Base-by-base conservation (phyloP, 768 basidiomycete genomes). In the Sporobolomyces roseus region DNA sequence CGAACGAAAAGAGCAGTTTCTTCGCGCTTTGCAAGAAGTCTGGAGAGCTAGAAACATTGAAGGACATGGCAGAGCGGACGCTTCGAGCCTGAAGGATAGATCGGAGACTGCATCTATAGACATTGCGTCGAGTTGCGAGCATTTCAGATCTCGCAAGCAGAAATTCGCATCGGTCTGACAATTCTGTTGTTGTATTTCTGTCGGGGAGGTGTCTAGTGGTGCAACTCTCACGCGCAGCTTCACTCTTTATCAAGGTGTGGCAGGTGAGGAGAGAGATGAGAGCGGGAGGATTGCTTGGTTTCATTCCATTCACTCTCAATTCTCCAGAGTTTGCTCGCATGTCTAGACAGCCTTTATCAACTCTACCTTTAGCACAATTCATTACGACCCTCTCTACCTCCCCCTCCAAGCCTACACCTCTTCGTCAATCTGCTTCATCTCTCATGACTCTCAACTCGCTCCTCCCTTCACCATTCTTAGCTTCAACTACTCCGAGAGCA, bases 1-100 rank as follows among this genome's bases (percentile, higher is more conserved):
- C 74, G 3, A 84, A 80, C 41, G 78, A 81, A 17, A 83, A 83
- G 25, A 85, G 88, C 4, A 79, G 81, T 30, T 90, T 91, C 77
- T 21, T 68, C 4, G 73, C 70, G 21, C 56, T 77, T 33, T 77
- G 76, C 54, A 30, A 53, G 49, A 68, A 72, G 58, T 66, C 61
- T n/a, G 74, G 73, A 19, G 73, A 75, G 53, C 54, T 61, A 4
- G 73, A 75, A 4, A 30, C 53, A 4, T 29, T 76, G 25, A 33
- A 43, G 32, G 60, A 61, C 45, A 61, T 74, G 60, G 75, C 75
- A 23, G 51, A 69, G 32, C 52, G 60, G 35, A 63, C n/a, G n/a
- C n/a, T n/a, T n/a, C n/a, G n/a, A n/a, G n/a, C n/a, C n/a, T n/a
- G n/a, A n/a, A n/a, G n/a, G n/a, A n/a, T n/a, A n/a, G n/a, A n/a